Evolutionary conservation across 1,284 basidiomycete species (phyloP), one percentile per base, ranked within the genome.

Genomic region (Anthracocystis setariae): DNA sequence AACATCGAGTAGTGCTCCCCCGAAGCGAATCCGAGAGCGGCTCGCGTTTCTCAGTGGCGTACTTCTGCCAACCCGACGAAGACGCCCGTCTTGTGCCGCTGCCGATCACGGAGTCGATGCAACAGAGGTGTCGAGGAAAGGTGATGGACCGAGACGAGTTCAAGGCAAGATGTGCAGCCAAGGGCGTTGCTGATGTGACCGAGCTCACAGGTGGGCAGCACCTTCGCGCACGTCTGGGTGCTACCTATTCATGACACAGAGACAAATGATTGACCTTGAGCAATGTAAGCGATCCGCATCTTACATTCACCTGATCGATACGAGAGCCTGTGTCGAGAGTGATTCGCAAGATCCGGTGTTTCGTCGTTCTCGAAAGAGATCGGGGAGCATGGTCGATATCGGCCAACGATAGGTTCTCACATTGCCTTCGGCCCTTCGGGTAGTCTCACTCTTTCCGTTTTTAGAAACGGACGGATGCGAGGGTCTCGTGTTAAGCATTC

Each of bases 41-140:
- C 2, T 73, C 76, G 3, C 40, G 77, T 4, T 79, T 72, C 46
- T 77, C 76, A 8, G 72, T 77, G 2, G 77, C 77, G 7, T 78
- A 75, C 64, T 77, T 77, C 38, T 71, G 72, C 33, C 77, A 78
- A 51, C 77, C 77, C 10, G 75, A 78, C 44, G 68, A 63, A 25
- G 54, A 76, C 21, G 62, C 66, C 8, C 29, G 57, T 10, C 59
- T 78, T 18, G 56, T 63, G 0, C 74, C 76, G n/a, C n/a, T 75
- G 25, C 24, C 23, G 24, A 53, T 58, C 15, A 39, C 45, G 13
- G 45, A 49, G 3, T 20, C 12, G 23, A 44, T 63, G 20, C n/a
- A 35, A 2, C 32, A 60, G 5, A 58, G 46, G 46, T 65, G 46
- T 32, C 20, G 43, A 20, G 56, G 29, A 3, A 55, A 60, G 3